These are phyloP conservation scores for Crucibulum parvulum DNA, from an alignment of 1,284 basidiomycete species.

Conservation along the genomic window DNA sequence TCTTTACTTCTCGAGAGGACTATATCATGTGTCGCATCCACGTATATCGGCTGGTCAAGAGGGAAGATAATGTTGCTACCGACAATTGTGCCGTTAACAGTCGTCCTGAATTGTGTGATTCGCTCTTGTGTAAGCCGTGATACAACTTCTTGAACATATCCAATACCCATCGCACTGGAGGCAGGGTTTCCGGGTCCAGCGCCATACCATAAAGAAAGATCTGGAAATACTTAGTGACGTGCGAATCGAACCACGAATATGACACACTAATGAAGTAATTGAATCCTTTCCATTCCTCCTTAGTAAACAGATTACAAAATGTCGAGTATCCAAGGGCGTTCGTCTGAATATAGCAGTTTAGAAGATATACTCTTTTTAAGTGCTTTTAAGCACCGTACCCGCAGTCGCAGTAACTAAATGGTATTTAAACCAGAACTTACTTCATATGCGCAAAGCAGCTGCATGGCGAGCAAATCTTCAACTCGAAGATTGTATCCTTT, in stretches of 20 bases:
- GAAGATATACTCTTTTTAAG: too few species aligned
- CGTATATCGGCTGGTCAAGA: conserved; percentile 63
- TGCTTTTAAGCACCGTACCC: too few species aligned
- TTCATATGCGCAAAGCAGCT: conserved; percentile 65
- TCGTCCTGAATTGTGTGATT: conserved; percentile 57
- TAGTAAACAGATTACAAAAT: conserved; percentile 65
- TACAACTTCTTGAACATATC: conserved; percentile 65
- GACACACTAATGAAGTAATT: conserved; percentile 53
- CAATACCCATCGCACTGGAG: conserved; percentile 64
- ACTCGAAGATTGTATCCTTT: conserved; percentile 57
- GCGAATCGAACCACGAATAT: not conserved
- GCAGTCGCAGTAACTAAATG: conserved; percentile 1
- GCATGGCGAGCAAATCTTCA: conserved; percentile 53
- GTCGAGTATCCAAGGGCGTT: conserved; percentile 66
- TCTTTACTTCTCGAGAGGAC: conserved; percentile 42
- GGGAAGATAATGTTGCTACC: conserved; percentile 62
- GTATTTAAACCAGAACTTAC: conserved; percentile 21
- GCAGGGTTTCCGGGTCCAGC: conserved; percentile 53
- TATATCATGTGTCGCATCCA: conserved; percentile 61
- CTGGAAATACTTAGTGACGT: not conserved
- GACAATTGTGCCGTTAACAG: conserved; percentile 64
- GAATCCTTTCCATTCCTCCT: conserved; percentile 71
- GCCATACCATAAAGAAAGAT: not conserved
- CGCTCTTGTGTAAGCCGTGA: conserved; percentile 56
- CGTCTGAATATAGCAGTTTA: conserved; percentile 44